Percentiles rank a stretch among this genome's conserved stretches.
Conservation (phyloP, 306 rosid genomes). For the Biancaea sappan region DNA sequence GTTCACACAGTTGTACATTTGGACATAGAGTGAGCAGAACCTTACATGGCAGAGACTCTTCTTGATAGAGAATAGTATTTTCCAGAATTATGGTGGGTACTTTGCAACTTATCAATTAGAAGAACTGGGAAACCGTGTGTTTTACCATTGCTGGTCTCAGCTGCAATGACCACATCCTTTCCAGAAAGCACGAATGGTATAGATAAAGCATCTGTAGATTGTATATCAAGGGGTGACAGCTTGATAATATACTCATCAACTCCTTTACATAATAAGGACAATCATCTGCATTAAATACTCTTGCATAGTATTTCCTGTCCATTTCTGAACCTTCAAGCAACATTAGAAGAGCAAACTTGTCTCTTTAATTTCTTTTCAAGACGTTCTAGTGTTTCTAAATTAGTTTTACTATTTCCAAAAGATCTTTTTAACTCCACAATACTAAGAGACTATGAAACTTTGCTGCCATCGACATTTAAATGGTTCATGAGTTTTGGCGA, state of each 20-base stretch:
- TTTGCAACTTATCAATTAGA: constrained; percentile 62
- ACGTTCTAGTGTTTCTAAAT: constrained; percentile 59
- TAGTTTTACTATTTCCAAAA: constrained; percentile 54
- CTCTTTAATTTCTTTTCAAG: constrained; percentile 82
- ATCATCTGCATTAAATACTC: constrained; percentile 49
- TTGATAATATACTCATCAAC: constrained; percentile 66
- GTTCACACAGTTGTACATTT: constrained; percentile 87
- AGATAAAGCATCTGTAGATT: constrained; percentile 82
- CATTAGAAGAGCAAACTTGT: constrained; percentile 71
- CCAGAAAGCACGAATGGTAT: constrained; percentile 78
- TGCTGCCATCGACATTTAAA: constrained; percentile 41
- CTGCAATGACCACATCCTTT: constrained; percentile 86
- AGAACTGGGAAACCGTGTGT: constrained; percentile 84
- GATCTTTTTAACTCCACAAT: constrained; percentile 41
- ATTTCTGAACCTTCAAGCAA: constrained; percentile 89
- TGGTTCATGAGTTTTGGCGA: constrained; percentile 50
- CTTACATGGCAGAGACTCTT: constrained; percentile 31
- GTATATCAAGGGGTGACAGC: constrained; percentile 63
- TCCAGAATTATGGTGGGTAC: constrained; percentile 36
- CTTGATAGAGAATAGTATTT: constrained; percentile 43
- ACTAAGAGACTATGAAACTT: constrained; percentile 40
- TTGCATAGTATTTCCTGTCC: constrained; percentile 65
- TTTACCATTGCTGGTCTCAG: constrained; percentile 97
- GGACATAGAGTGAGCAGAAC: constrained; percentile 84
- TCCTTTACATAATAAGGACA: constrained; percentile 48